Base-by-base conservation (phyloP, 139 green algal species). In the Chlorella sp. region DNA sequence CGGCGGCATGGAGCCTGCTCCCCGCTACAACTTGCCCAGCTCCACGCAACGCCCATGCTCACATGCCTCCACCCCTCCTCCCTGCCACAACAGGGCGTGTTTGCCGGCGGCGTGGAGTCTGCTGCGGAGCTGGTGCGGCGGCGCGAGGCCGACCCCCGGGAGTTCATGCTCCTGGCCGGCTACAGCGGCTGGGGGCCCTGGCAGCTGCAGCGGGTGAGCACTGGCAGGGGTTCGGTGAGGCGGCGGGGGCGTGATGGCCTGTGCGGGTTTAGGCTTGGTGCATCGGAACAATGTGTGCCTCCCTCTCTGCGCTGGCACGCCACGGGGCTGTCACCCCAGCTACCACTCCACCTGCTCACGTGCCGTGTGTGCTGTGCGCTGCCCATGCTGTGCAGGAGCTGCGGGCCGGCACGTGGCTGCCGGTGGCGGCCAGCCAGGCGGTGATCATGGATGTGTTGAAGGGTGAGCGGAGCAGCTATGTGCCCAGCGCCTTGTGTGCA, bases 131-230 rank as follows among this genome's bases (percentile, higher is more conserved):
- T 91, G 51, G 84, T 91, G 36, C 60, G 76, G 14, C 34, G 40
- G 22, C 69, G 88, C 17, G 54, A 68, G 28, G 88, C 87, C 32
- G 30, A 43, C 30, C 76, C 88, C 20, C 26, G 51, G 16, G 86
- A 91, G 16, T 91, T 91, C 44, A 62, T 73, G 54, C 73, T 91
- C 43, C 74, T 91, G 43, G 80, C 81, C 1, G 88, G 88, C 68
- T 91, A 91, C 81, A 48, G 32, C 51, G 64, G 76, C 28, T 91
- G 88, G 88, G 81, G 54, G 13, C 80, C 86, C 46, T 84, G 84
- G 58, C 86, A 90, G 69, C 81, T 91, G 82, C 34, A 58, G 48
- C 73, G 60, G 73, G 73, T 79, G 73, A 26, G 73, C 28, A 26
- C 13, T 43, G 8, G n/a, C n/a, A n/a, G n/a, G n/a, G n/a, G n/a